These are phyloP conservation scores for Trichoderma sp. DNA, from an alignment of 2,329 filamentous ascomycete genomes.

Conservation along the genomic window DNA sequence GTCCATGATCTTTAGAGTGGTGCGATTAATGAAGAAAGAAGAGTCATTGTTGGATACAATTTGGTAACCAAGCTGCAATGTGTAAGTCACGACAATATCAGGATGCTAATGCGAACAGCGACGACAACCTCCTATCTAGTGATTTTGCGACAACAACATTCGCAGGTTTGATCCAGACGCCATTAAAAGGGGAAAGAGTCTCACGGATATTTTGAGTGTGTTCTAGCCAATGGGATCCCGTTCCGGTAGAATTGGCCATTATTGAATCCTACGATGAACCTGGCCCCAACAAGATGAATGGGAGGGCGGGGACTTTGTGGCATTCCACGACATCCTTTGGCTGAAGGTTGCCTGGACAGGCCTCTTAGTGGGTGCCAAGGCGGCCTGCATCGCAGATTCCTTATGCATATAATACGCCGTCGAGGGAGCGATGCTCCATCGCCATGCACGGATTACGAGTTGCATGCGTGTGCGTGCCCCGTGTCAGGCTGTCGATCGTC, in stretches of 20 bases:
- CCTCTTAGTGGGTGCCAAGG: conserved; percentile 25
- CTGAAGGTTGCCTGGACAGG: conserved; percentile 27
- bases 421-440: not conserved
- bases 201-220: conserved; percentile 39
- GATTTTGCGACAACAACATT: conserved; percentile 11
- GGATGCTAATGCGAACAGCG: not conserved
- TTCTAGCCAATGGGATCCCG: conserved; percentile 32
- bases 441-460: conserved; percentile 2
- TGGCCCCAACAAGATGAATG: not conserved
- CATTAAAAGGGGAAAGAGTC: conserved; percentile 38
- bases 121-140: not conserved
- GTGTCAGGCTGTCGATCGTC: conserved; percentile 20
- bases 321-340: conserved; percentile 9
- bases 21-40: not conserved
- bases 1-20: not conserved
- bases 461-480: conserved; percentile 17
- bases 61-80: conserved; percentile 2
- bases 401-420: not conserved
- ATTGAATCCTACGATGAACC: not conserved
- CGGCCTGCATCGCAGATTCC: not conserved
- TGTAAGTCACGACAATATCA: conserved; percentile 4
- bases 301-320: conserved; percentile 7
- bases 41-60: not conserved
- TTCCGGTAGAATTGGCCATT: conserved; percentile 28
- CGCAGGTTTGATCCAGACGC: conserved; percentile 34